These are phyloP conservation scores for Coemansia sp. DNA, from an alignment of 192 early-diverging fungal genomes.

Conservation along the genomic window DNA sequence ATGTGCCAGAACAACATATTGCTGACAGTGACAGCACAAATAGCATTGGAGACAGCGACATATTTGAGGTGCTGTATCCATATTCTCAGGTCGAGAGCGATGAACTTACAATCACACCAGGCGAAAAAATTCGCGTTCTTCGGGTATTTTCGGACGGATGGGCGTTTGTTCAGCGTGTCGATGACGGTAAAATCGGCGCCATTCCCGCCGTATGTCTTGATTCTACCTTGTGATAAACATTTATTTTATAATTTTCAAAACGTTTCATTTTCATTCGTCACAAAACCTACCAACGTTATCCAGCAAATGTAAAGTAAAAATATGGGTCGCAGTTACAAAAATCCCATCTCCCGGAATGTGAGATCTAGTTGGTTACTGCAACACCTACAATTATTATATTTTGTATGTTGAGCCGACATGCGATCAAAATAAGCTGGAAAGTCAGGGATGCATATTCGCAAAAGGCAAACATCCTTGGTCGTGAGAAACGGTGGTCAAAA, in stretches of 20 bases:
- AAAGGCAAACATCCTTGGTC: background rate
- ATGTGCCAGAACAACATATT: background rate
- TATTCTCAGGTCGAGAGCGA: conserved; percentile 30
- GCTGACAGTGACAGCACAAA: background rate
- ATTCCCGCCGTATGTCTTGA: conserved; percentile 37
- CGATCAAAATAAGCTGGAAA: background rate
- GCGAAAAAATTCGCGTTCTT: conserved; percentile 28
- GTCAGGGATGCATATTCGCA: background rate
- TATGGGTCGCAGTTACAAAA: background rate
- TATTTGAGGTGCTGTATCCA: conserved; percentile 29
- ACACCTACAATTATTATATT: background rate
- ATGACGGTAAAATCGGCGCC: conserved; percentile 25
- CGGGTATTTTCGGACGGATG: conserved; percentile 34
- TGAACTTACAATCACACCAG: conserved; percentile 27
- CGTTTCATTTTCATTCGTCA: background rate
- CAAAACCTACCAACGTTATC: background rate
- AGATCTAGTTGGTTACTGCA: background rate
- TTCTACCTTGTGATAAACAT: background rate
- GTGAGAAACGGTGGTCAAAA: background rate
- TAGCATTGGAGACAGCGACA: background rate
- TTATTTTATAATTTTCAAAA: background rate
- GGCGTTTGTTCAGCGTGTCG: conserved; percentile 27
- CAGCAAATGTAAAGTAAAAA: background rate
- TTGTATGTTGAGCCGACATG: background rate
- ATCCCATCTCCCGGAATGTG: background rate